Conservation (phyloP, 1,284 basidiomycete species). For the Coniferiporia sulphurascens region DNA sequence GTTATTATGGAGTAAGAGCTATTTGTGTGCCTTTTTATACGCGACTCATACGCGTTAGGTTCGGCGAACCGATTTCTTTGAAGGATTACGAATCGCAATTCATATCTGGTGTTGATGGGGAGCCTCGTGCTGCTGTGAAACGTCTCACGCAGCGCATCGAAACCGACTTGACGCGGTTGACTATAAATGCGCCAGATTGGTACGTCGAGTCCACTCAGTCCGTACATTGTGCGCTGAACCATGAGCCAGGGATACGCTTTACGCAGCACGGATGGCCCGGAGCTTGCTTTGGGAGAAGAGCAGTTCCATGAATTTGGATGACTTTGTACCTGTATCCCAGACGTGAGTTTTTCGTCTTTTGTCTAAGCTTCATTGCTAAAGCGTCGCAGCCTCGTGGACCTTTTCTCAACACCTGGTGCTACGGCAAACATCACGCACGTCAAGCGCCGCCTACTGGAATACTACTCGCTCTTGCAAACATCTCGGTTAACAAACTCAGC, state of each 20-base stretch:
- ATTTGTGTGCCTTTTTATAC: background rate
- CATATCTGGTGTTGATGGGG: slow-evolving; percentile 60
- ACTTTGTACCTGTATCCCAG: slow-evolving; percentile 83
- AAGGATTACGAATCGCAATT: slow-evolving; percentile 77
- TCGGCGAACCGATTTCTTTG: slow-evolving; percentile 75
- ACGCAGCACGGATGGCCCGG: slow-evolving; percentile 82
- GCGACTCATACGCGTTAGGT: slow-evolving; percentile 42
- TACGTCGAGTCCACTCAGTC: slow-evolving; percentile 32
- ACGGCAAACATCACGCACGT: slow-evolving; percentile 56
- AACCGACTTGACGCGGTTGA: slow-evolving; percentile 65
- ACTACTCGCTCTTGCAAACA: slow-evolving; percentile 82
- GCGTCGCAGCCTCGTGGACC: slow-evolving; percentile 65
- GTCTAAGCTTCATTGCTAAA: slow-evolving; percentile 14
- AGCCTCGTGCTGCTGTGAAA: slow-evolving; percentile 80
- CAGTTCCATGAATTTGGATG: slow-evolving; percentile 65
- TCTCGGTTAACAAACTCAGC: slow-evolving; percentile 80
- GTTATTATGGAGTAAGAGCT: slow-evolving; percentile 63
- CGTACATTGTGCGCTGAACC: background rate
- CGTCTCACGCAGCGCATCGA: slow-evolving; percentile 75
- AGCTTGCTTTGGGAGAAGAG: slow-evolving; percentile 86
- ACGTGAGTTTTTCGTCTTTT: slow-evolving; percentile 47
- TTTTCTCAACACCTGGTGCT: slow-evolving; percentile 69
- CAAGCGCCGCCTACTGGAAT: slow-evolving; percentile 71
- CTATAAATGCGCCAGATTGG: slow-evolving; percentile 94
- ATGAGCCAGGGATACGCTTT: slow-evolving; percentile 70